Conservation (phyloP, 352 stramenopile species). For the Phytophthora pluvialis region DNA sequence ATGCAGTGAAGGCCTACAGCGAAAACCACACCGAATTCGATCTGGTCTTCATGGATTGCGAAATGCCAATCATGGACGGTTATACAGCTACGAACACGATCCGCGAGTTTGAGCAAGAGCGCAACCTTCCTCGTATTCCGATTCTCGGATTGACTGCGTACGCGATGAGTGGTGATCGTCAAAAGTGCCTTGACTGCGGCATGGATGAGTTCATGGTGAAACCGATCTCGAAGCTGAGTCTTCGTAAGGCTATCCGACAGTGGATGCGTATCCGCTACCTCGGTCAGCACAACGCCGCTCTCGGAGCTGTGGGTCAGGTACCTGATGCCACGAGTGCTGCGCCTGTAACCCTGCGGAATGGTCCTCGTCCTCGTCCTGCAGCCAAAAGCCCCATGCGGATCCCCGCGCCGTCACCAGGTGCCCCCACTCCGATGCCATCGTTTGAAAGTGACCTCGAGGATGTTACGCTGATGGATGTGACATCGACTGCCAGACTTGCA, state of each 20-base stretch:
- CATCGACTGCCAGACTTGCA: slow-evolving; percentile 38
- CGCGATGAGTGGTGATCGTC: slow-evolving; percentile 66
- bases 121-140: slow-evolving; percentile 55
- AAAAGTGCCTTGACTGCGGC: slow-evolving; percentile 66
- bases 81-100: slow-evolving; percentile 65
- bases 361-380: slow-evolving; percentile 9
- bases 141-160: slow-evolving; percentile 70
- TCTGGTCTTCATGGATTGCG: slow-evolving; percentile 77
- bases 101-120: slow-evolving; percentile 55
- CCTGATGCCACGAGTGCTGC: neutral
- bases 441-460: slow-evolving; percentile 37
- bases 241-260: slow-evolving; percentile 62
- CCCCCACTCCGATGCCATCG: slow-evolving; percentile 35
- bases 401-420: slow-evolving; percentile 10
- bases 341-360: slow-evolving; percentile 13
- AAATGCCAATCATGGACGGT: slow-evolving; percentile 82
- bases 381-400: slow-evolving; percentile 16
- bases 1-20: slow-evolving; percentile 62
- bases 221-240: slow-evolving; percentile 63
- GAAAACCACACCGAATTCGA: slow-evolving; percentile 56
- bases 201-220: slow-evolving; percentile 86
- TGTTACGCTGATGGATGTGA: slow-evolving; percentile 27
- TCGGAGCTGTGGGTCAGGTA: slow-evolving; percentile 6
- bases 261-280: slow-evolving; percentile 67
- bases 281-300: slow-evolving; percentile 19